These are phyloP conservation scores for Pythium biforme DNA, from an alignment of 352 stramenopile species.

Conservation along the genomic window DNA sequence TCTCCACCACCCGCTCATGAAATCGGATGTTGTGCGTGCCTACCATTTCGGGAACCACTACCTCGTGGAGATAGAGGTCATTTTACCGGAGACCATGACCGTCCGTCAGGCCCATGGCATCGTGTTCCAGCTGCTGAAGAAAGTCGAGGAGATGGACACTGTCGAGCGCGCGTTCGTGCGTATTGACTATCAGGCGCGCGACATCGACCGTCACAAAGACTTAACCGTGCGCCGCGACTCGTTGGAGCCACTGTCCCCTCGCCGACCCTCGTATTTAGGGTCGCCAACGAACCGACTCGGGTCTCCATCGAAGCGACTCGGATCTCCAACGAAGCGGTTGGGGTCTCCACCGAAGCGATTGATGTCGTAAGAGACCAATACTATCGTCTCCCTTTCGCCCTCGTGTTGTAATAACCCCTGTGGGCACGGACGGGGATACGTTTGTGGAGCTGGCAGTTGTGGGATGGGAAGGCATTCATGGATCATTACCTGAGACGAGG, in stretches of 20 bases:
- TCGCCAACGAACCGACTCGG: neutral
- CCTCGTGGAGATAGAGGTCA: conserved; percentile 85
- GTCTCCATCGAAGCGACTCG: too few relatives aligned
- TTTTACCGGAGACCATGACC: conserved; percentile 87
- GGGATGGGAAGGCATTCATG: too few relatives aligned
- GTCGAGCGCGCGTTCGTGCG: conserved; percentile 98
- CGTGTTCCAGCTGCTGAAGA: conserved; percentile 94
- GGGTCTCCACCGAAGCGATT: too few relatives aligned
- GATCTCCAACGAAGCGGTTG: too few relatives aligned
- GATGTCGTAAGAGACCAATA: neutral
- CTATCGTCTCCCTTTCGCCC: too few relatives aligned
- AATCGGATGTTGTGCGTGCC: conserved; percentile 91
- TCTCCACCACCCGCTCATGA: conserved; percentile 85
- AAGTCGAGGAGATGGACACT: conserved; percentile 93
- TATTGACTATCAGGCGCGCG: conserved; percentile 93
- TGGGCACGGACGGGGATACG: too few relatives aligned
- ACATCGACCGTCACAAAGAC: conserved; percentile 90
- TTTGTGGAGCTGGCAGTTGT: too few relatives aligned
- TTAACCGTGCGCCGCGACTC: conserved; percentile 57
- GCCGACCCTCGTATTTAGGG: neutral
- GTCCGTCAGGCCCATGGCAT: conserved; percentile 95
- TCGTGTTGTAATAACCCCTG: too few relatives aligned
- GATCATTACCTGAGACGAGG: neutral
- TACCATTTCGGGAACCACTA: conserved; percentile 98
- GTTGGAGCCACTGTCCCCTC: neutral